These are phyloP conservation scores for Avena atlantica DNA, from an alignment of 176 grass and related monocot species.

Conservation along the genomic window DNA sequence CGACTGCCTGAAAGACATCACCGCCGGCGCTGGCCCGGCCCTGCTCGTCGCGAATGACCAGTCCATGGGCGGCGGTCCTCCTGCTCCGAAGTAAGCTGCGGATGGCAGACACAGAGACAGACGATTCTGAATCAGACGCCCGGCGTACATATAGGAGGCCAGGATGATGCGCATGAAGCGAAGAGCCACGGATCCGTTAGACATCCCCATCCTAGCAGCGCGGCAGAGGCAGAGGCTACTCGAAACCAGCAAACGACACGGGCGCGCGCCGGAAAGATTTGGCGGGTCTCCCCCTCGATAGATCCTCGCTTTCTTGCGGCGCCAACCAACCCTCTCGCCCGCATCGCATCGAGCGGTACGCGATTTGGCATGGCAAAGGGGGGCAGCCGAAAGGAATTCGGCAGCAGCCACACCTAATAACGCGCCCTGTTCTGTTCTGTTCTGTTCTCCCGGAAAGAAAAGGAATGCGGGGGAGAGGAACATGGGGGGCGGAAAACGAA, in stretches of 20 bases:
- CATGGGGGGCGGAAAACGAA: neutral
- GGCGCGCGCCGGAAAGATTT: constrained; percentile 36
- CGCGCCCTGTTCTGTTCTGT: neutral
- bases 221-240: neutral
- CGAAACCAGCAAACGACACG: constrained; percentile 39
- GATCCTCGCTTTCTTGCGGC: constrained; percentile 23
- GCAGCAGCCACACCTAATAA: neutral
- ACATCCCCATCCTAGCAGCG: constrained; percentile 34
- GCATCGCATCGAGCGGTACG: constrained; percentile 33
- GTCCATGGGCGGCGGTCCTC: constrained; percentile 51
- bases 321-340: constrained; percentile 19
- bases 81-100: constrained; percentile 61
- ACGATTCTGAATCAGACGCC: neutral
- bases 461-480: neutral
- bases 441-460: neutral
- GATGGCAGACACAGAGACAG: constrained; percentile 16
- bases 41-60: constrained; percentile 73
- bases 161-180: neutral
- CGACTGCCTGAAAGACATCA: constrained; percentile 66
- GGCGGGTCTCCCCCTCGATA: constrained; percentile 22
- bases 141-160: neutral
- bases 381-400: constrained; percentile 48
- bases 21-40: constrained; percentile 46
- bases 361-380: neutral
- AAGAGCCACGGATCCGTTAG: constrained; percentile 44